Conservation (phyloP, 495 filamentous ascomycete genomes). For the Penicillium canariense region DNA sequence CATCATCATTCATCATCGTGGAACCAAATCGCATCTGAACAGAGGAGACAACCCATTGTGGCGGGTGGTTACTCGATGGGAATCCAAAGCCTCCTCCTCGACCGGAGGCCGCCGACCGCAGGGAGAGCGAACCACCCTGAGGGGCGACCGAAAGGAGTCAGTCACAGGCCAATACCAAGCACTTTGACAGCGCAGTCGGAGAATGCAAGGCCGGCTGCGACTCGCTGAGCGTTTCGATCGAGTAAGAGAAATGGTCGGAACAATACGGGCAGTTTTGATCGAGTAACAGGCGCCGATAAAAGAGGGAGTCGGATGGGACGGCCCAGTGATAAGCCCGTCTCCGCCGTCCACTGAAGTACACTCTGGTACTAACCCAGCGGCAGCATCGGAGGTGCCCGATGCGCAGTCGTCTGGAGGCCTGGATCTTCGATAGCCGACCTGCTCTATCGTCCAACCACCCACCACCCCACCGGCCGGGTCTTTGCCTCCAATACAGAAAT, state of each 20-base stretch:
- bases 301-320: neutral
- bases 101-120: conserved; percentile 10
- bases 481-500: neutral
- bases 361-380: neutral
- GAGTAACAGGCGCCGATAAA: conserved; percentile 23
- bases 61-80: conserved; percentile 8
- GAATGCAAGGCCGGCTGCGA: neutral
- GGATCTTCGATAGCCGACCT: conserved; percentile 3
- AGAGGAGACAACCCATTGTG: neutral
- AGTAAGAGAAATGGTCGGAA: conserved; percentile 19
- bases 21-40: neutral
- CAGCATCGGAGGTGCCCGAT: conserved; percentile 29
- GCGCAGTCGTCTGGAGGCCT: neutral
- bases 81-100: neutral
- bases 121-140: neutral
- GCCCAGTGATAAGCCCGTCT: conserved; percentile 11
- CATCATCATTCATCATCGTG: neutral
- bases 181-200: conserved; percentile 3
- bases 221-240: conserved; percentile 17
- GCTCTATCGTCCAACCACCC: conserved; percentile 5
- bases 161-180: neutral
- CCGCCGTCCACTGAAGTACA: neutral
- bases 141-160: neutral
- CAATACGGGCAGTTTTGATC: conserved; percentile 22
- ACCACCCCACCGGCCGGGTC: neutral